Base-by-base conservation (phyloP, 2,329 filamentous ascomycete species). In the Aspergillus clavatus region DNA sequence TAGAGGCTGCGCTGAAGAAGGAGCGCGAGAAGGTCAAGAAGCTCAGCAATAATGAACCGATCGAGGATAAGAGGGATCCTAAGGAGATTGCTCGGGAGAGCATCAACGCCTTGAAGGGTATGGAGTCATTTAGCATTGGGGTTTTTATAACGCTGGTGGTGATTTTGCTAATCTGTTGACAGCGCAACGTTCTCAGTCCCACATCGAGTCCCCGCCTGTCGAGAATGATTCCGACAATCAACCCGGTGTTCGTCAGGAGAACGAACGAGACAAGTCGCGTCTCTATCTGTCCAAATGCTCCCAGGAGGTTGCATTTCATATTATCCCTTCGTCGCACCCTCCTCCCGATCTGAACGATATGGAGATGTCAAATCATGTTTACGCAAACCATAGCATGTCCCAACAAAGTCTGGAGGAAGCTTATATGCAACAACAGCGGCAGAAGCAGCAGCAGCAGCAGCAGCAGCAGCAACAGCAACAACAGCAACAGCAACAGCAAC, bases 1-100 rank as follows among this genome's bases (percentile, higher is more conserved):
- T 97, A 51, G 90, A 97, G 72, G 82, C 83, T 58, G 93, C 91
- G 52, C 75, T 96, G 60, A 89, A 86, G 69, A 86, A 88, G 52
- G 88, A 95, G 71, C 79, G 87, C 18, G 78, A 80, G 42, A 85
- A 89, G 70, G 75, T 81, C 50, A 86, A 74, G 62, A 72, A 71
- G 51, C 62, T 72, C 33, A 67, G 65, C n/a, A 70, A 70, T 43
- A 75, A 72, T 29, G 73, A 75, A 43, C 70, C 83, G 53, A 70
- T 77, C 14, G 72, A 76, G 19, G 72, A 57, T 18, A 40, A 56
- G 40, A 75, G 70, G 48, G 70, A 68, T 55, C 68, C 61, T 52
- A 73, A 64, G 59, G 71, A 71, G 39, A 58, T 65, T 53, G 75
- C 66, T 51, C 75, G 67, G 62, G 68, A 74, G 43, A 71, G 63